Percentiles rank a stretch among this genome's conserved stretches.
These are phyloP conservation scores for Monosporascus cannonballus DNA, from an alignment of 2,329 filamentous ascomycete species.

Conservation along the genomic window DNA sequence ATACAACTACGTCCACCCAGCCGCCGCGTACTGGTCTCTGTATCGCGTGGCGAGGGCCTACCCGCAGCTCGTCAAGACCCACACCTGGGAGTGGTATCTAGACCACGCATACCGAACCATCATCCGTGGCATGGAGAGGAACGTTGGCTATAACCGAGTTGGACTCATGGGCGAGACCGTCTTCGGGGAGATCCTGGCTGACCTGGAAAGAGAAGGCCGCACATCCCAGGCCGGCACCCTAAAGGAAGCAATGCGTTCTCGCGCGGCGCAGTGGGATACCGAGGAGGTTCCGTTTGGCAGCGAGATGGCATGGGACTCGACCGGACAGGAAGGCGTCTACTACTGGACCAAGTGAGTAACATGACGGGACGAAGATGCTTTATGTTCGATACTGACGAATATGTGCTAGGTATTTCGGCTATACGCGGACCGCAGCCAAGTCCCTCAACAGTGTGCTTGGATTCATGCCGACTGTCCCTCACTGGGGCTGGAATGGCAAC, in stretches of 20 bases:
- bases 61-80: constrained; percentile 33
- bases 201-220: constrained; percentile 42
- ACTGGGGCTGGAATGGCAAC: constrained; percentile 60
- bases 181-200: constrained; percentile 44
- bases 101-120: constrained; percentile 47
- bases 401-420: constrained; percentile 39
- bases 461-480: constrained; percentile 50
- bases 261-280: constrained; percentile 44
- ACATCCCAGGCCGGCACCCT: constrained; percentile 32
- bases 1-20: constrained; percentile 54
- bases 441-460: constrained; percentile 48
- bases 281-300: constrained; percentile 50
- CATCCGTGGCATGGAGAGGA: constrained; percentile 29
- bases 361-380: background rate
- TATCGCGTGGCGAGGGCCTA: constrained; percentile 48
- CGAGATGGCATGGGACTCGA: constrained; percentile 59
- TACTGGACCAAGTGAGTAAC: constrained; percentile 44
- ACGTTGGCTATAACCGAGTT: constrained; percentile 37
- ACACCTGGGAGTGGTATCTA: constrained; percentile 49
- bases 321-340: constrained; percentile 55
- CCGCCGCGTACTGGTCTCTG: constrained; percentile 50
- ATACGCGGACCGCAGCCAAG: constrained; percentile 38
- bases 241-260: constrained; percentile 39
- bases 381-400: background rate
- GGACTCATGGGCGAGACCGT: constrained; percentile 57